A percentile compares a stretch with the other conserved stretches of the same genome.
Evolutionary conservation across 140 eudicot species (phyloP).

Genomic region (Bidens hawaiensis): DNA sequence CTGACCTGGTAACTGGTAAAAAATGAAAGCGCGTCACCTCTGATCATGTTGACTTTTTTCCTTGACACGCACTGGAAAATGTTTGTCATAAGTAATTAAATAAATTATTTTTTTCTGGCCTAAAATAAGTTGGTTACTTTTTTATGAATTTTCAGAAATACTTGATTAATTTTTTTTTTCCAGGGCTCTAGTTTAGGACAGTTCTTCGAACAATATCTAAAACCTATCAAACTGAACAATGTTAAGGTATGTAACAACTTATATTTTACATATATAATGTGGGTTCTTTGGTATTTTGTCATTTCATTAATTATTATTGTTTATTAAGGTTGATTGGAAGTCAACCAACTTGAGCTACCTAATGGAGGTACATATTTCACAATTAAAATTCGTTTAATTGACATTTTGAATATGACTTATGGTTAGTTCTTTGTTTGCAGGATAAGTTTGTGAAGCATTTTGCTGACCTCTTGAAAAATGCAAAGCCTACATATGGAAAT

Average conservation of each 20-base stretch:
- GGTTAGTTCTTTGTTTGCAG: constrained; percentile 26
- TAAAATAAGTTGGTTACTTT: not conserved
- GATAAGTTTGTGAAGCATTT: constrained; percentile 72
- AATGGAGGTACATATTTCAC: constrained; percentile 62
- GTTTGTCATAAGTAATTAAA: not conserved
- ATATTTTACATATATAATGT: not conserved
- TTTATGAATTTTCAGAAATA: not conserved
- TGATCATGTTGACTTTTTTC: not conserved
- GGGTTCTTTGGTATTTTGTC: constrained; percentile 1
- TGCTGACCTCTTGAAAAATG: constrained; percentile 55
- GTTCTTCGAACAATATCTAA: constrained; percentile 80
- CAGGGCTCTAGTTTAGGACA: constrained; percentile 99
- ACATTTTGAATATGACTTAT: constrained; percentile 6
- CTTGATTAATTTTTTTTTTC: not conserved
- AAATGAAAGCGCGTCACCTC: not conserved
- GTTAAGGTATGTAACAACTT: constrained; percentile 46
- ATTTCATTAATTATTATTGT: not conserved
- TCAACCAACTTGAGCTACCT: constrained; percentile 84
- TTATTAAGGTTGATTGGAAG: constrained; percentile 79
- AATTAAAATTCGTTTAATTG: not conserved
- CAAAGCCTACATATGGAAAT: constrained; percentile 57
- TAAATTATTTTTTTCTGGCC: not conserved
- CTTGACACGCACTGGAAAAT: not conserved
- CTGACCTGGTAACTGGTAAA: not conserved
- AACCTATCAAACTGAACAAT: constrained; percentile 83